These are phyloP conservation scores for Hypholoma fasciculare DNA, from an alignment of 768 basidiomycete species.

Conservation along the genomic window DNA sequence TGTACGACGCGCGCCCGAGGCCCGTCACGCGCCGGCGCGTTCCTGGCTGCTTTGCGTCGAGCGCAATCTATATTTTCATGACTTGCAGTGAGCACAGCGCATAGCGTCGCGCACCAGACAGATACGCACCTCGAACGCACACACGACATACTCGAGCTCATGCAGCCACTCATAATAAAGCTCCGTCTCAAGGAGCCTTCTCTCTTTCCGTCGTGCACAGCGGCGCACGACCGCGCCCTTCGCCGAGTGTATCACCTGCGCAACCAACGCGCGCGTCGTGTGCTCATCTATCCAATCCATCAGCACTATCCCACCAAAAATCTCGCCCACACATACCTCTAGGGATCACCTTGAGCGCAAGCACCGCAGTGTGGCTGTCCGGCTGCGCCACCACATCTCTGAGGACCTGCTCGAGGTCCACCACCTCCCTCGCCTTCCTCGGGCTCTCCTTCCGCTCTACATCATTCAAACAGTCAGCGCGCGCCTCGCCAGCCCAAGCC, in stretches of 20 bases:
- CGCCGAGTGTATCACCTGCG: slow-evolving; percentile 31
- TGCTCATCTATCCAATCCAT: slow-evolving; percentile 14
- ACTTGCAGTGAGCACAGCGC: background rate
- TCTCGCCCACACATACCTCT: slow-evolving; percentile 15
- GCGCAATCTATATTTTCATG: slow-evolving; percentile 27
- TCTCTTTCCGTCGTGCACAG: slow-evolving; percentile 23
- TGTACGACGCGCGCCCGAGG: slow-evolving; percentile 39
- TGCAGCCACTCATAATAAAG: slow-evolving; percentile 43
- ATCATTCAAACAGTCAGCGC: background rate
- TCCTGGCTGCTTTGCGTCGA: slow-evolving; percentile 37
- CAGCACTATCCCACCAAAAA: background rate
- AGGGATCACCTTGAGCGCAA: slow-evolving; percentile 25
- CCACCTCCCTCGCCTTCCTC: slow-evolving; percentile 14
- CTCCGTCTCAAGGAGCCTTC: slow-evolving; percentile 38
- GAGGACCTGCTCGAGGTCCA: slow-evolving; percentile 23
- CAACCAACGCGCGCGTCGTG: slow-evolving; percentile 20
- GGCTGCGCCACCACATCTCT: slow-evolving; percentile 18
- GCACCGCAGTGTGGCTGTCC: slow-evolving; percentile 14
- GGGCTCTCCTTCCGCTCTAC: slow-evolving; percentile 16
- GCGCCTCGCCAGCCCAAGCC: background rate
- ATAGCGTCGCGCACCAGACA: background rate
- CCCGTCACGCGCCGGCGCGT: slow-evolving; percentile 35
- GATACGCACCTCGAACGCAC: slow-evolving; percentile 35
- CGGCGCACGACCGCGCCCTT: slow-evolving; percentile 31
- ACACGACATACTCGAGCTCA: slow-evolving; percentile 36